Percentiles rank a stretch among this genome's conserved stretches.
Conservation (phyloP, 140 eudicot species). For the Anethum foeniculum region DNA sequence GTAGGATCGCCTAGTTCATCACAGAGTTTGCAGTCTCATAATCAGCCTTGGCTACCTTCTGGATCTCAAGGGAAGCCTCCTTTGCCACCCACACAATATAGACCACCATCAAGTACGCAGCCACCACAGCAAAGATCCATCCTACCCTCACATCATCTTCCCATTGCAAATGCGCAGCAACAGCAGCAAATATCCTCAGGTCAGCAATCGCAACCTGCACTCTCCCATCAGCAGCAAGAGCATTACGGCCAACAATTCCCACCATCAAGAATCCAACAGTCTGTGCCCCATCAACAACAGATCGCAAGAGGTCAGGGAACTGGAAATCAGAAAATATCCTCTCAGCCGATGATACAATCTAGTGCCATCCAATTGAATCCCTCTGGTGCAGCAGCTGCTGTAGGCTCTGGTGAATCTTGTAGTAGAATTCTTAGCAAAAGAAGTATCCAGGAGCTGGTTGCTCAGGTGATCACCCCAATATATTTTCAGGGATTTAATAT, state of each 20-base stretch:
- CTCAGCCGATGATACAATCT: constrained; percentile 40
- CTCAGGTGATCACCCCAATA: constrained; percentile 44
- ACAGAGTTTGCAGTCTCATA: constrained; percentile 54
- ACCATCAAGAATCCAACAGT: constrained; percentile 51
- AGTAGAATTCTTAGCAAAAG: constrained; percentile 64
- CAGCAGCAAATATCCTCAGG: constrained; percentile 49
- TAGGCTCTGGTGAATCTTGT: constrained; percentile 49
- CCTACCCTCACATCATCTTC: constrained; percentile 40
- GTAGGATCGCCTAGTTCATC: constrained; percentile 45
- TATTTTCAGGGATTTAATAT: background rate
- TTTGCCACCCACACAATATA: constrained; percentile 50
- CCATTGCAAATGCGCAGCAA: constrained; percentile 36
- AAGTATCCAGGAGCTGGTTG: constrained; percentile 76
- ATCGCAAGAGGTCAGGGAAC: constrained; percentile 49
- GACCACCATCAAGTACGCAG: constrained; percentile 58
- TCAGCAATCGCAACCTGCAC: constrained; percentile 41
- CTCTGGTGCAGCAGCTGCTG: constrained; percentile 31
- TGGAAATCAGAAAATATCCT: constrained; percentile 54
- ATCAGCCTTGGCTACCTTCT: constrained; percentile 81
- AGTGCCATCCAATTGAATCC: constrained; percentile 23
- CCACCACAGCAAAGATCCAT: constrained; percentile 60
- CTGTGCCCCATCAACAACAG: constrained; percentile 57
- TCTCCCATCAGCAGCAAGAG: constrained; percentile 54
- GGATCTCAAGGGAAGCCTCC: constrained; percentile 76
- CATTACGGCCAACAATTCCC: constrained; percentile 44